A percentile compares a stretch with the other conserved stretches of the same genome.
These are phyloP conservation scores for Lactarius hatsudake DNA, from an alignment of 768 basidiomycete species.

Conservation along the genomic window DNA sequence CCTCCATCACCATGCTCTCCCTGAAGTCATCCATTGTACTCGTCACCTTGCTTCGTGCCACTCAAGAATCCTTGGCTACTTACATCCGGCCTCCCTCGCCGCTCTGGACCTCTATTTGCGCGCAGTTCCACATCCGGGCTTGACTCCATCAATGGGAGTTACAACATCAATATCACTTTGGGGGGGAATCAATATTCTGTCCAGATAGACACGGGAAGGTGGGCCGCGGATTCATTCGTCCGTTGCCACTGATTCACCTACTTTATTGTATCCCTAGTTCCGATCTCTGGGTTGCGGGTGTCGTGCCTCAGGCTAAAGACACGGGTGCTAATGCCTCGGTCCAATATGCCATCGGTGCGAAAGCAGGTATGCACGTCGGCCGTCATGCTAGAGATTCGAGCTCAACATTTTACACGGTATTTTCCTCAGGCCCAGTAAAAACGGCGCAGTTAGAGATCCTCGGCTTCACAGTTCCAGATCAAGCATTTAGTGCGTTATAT, in stretches of 20 bases:
- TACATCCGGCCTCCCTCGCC: constrained; percentile 4
- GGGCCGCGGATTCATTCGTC: background rate
- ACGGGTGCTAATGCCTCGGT: constrained; percentile 42
- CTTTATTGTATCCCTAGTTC: constrained; percentile 40
- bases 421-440: too few relatives aligned
- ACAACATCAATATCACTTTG: constrained; percentile 38
- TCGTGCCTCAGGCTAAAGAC: constrained; percentile 39
- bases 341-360: constrained; percentile 53
- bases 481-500: too few relatives aligned
- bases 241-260: background rate
- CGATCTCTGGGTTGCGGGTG: constrained; percentile 58
- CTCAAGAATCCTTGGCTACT: background rate
- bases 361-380: constrained; percentile 26
- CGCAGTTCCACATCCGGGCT: constrained; percentile 8
- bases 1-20: too few relatives aligned
- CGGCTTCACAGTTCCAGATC: too few relatives aligned
- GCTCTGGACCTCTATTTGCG: background rate
- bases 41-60: too few relatives aligned
- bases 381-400: background rate
- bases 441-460: too few relatives aligned
- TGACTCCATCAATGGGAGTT: background rate
- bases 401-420: background rate
- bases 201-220: constrained; percentile 48
- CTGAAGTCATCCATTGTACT: too few relatives aligned
- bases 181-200: constrained; percentile 35